Conservation (phyloP, 2,329 filamentous ascomycete genomes). For the Aspergillus pseudonomiae region DNA sequence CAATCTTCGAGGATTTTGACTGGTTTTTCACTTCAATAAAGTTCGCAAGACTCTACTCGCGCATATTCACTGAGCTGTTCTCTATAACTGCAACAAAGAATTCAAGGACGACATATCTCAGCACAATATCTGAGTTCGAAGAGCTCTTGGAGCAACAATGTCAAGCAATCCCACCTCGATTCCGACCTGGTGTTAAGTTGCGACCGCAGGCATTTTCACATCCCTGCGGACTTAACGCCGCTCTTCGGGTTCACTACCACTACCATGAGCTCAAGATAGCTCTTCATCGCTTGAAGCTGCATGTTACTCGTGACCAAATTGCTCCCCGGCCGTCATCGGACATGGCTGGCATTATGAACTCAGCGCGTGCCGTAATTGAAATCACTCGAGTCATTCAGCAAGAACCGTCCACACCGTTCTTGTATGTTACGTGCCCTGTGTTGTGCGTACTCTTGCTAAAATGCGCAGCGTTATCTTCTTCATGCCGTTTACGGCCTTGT, state of each 20-base stretch:
- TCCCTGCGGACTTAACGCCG: background rate
- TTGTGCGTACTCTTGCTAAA: no score
- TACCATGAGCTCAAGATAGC: background rate
- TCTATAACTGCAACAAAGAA: background rate
- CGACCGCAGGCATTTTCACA: background rate
- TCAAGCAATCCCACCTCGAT: background rate
- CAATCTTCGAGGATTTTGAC: background rate
- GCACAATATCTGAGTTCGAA: background rate
- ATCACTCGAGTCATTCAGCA: background rate
- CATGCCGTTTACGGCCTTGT: background rate
- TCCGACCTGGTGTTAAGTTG: background rate
- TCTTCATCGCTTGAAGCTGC: background rate
- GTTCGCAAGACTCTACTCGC: background rate
- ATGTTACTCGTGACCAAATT: background rate
- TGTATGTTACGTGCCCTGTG: background rate
- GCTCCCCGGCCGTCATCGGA: no score
- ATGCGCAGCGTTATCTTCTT: background rate
- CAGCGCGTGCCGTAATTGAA: background rate
- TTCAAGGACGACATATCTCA: background rate
- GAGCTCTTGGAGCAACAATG: background rate
- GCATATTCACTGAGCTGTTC: background rate
- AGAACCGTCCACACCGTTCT: background rate
- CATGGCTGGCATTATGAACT: background rate
- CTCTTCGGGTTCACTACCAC: background rate
- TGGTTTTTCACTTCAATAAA: background rate